Evolutionary conservation across 805 yeast genomes (phyloP), one percentile per base, ranked within the genome.

Genomic region (Torulaspora quercuum): DNA sequence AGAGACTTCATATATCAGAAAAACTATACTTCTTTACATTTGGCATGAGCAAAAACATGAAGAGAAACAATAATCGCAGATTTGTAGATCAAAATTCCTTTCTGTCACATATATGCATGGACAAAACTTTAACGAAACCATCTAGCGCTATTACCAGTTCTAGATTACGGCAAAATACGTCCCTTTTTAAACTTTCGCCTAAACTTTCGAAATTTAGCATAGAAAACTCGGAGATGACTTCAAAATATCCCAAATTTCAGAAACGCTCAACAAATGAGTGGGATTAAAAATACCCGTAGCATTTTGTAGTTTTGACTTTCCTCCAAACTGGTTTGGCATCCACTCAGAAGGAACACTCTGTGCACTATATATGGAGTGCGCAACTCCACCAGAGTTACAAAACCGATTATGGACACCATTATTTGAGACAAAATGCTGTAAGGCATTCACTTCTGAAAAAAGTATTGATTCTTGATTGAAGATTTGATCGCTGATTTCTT

Each of bases 51-150:
- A n/a, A 11, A 26, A 26, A 11, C 29, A 26, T 13, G 16, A 26
- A 16, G 29, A 12, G 3, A n/a, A 11, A 7, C 18, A 26, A 12
- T 26, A 26, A 26, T 26, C 17, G 29, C 15, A 9, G 29, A 26
- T 26, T 26, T 16, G 29, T 4, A 11, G 29, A 26, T 26, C 29
- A 26, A 11, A 26, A 26, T 26, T 26, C 17, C 29, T 26, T 26
- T 26, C 29, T 26, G 29, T 26, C 29, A 12, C 29, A 26, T 26
- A 26, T 26, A 26, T 26, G 29, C 17, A 16, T 16, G 29, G 17
- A 13, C 10, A 26, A 26, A 6, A 26, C 5, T 26, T 26, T 26
- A 15, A 26, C 20, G 17, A 26, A 26, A 4, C 19, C 20, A 26
- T 26, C 29, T 13, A 26, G 17, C n/a, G 29, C 15, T 3, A 26